Percentiles rank a stretch among this genome's conserved stretches.
Evolutionary conservation across 768 basidiomycete species (phyloP).

Genomic region (Cystoderma amianthinum): DNA sequence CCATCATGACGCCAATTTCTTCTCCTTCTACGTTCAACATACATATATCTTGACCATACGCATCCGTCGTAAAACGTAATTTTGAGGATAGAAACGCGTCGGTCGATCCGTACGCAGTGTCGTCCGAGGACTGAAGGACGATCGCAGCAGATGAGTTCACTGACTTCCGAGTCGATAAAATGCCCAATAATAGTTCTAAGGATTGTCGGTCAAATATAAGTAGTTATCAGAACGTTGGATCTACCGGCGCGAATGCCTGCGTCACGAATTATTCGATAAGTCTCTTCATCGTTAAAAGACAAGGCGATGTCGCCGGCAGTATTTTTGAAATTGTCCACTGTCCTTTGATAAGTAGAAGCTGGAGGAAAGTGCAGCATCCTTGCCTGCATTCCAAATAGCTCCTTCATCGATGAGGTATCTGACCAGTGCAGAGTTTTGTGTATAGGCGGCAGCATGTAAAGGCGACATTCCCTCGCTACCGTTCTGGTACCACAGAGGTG

Average conservation of each 20-base stretch:
- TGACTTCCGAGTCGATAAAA: constrained; percentile 45
- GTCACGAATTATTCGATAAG: constrained; percentile 80
- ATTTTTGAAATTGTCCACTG: constrained; percentile 72
- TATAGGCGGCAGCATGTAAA: constrained; percentile 82
- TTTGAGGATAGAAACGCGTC: constrained; percentile 65
- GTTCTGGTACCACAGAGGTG: constrained; percentile 89
- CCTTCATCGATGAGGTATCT: constrained; percentile 69
- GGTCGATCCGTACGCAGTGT: constrained; percentile 53
- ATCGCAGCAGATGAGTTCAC: constrained; percentile 23
- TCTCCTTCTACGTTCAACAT: constrained; percentile 56
- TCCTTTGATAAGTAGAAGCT: neutral
- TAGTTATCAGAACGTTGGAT: constrained; percentile 10
- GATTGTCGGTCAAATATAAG: constrained; percentile 5
- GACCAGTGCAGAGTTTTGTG: constrained; percentile 58
- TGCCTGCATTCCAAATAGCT: constrained; percentile 88
- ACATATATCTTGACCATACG: constrained; percentile 78
- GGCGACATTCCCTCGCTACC: constrained; percentile 71
- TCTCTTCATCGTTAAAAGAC: constrained; percentile 70
- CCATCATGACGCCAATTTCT: constrained; percentile 99
- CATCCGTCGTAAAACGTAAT: constrained; percentile 63
- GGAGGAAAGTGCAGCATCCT: constrained; percentile 9
- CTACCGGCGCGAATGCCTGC: constrained; percentile 89
- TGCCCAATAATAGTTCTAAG: constrained; percentile 70
- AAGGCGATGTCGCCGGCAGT: constrained; percentile 90
- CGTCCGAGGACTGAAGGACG: constrained; percentile 43